Evolutionary conservation across 148 eudicot species (phyloP), one percentile per base, ranked within the genome.

Genomic region (Amaranthus palmeri): DNA sequence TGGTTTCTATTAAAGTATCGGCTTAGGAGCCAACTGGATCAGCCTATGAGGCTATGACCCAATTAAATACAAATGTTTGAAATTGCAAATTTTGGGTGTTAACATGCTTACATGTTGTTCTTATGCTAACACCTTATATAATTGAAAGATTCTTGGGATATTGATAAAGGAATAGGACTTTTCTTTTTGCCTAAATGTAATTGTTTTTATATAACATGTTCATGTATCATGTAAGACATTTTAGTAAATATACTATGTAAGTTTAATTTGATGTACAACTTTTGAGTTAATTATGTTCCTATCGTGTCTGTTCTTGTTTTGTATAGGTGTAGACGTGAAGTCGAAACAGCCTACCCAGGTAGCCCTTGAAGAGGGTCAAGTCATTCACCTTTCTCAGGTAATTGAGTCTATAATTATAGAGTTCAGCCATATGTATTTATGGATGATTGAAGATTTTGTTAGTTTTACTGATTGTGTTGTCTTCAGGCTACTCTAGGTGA

Each of bases 311-410:
- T 50, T 49, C 40, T 64, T 18, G 73, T 48, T 59, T 13, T 49
- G 70, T 62, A 5, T 72, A 92, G 97, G 96, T 68, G 83, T 90
- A 72, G 97, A 88, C 74, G 85, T 88, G 7, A 87, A 86, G 78
- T 86, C 85, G 7, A 87, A 91, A 8, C 66, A 86, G 64, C 62
- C 90, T 25, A 65, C 65, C 18, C 70, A 69, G 77, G 90, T 91
- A 10, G 4, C 2, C 3, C 78, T 86, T n/a, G 85, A 75, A 2
- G 15, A 7, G 0, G 85, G 80, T n/a, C 71, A 53, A 67, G 14
- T 88, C 40, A 71, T 91, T n/a, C 93, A 87, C 61, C 77, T 91
- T 51, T 91, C 97, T 9, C 96, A 92, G 85, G 96, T 83, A 77
- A n/a, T 17, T 17, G 1, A 12, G 8, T 4, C 6, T 4, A 8